These are phyloP conservation scores for Pezicula radicicola DNA, from an alignment of 2,329 filamentous ascomycete genomes.

Conservation along the genomic window DNA sequence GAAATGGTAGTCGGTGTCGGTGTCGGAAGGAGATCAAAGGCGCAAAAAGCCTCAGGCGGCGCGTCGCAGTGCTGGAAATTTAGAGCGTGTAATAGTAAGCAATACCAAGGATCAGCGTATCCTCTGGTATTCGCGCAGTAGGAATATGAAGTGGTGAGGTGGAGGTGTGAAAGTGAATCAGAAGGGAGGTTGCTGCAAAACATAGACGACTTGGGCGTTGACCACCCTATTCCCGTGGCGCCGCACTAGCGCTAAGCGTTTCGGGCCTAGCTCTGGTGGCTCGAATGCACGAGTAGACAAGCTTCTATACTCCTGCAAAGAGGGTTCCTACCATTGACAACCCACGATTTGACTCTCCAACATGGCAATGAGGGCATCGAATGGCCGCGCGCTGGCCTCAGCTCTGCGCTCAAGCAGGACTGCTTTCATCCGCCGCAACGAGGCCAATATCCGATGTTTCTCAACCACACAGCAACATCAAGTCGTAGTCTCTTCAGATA, in stretches of 20 bases:
- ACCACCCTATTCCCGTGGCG: too few relatives aligned
- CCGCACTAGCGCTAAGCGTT: too few relatives aligned
- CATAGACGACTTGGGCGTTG: background rate
- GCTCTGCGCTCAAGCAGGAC: slow-evolving; percentile 51
- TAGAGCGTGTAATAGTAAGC: background rate
- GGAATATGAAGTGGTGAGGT: slow-evolving; percentile 2
- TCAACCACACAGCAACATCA: slow-evolving; percentile 31
- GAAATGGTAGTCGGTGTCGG: background rate
- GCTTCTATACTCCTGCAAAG: background rate
- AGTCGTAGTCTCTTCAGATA: slow-evolving; percentile 48
- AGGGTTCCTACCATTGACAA: slow-evolving; percentile 25
- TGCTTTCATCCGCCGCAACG: slow-evolving; percentile 16
- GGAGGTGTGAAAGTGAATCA: slow-evolving; percentile 9
- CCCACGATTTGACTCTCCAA: slow-evolving; percentile 30
- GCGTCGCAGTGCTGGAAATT: background rate
- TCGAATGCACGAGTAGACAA: background rate
- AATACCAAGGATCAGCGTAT: background rate
- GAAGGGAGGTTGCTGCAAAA: slow-evolving; percentile 5
- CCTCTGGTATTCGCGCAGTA: too few relatives aligned
- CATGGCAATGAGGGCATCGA: slow-evolving; percentile 61
- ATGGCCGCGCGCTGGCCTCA: slow-evolving; percentile 53
- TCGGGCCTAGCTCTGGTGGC: too few relatives aligned
- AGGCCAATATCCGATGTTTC: slow-evolving; percentile 28
- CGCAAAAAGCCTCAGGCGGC: background rate
- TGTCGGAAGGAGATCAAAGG: background rate